A percentile compares a stretch with the other conserved stretches of the same genome.
These are phyloP conservation scores for Beauveria bassiana DNA, from an alignment of 2,329 filamentous ascomycete genomes.

Conservation along the genomic window DNA sequence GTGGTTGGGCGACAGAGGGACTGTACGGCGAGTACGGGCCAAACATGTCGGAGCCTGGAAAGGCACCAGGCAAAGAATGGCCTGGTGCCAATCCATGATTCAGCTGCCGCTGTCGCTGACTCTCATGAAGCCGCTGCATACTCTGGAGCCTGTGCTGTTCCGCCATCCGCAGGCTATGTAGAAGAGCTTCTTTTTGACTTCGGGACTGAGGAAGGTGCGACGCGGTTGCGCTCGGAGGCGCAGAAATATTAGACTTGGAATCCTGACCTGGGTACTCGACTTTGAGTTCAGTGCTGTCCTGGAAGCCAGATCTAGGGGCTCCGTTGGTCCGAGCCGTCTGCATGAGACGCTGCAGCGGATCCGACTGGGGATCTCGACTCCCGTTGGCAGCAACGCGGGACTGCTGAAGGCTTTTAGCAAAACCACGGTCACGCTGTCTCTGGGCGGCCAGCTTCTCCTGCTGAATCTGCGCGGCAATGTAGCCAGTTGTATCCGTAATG, in stretches of 20 bases:
- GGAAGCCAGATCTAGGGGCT: not conserved
- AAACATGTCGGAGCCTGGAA: not conserved
- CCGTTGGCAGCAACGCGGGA: not conserved
- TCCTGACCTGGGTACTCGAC: not conserved
- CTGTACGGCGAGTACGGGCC: not conserved
- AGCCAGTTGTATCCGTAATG: conserved; percentile 22
- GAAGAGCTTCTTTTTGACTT: not conserved
- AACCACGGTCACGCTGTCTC: conserved; percentile 20
- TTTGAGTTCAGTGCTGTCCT: not conserved
- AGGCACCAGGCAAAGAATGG: not conserved
- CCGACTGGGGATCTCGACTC: conserved; percentile 4
- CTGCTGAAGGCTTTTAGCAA: conserved; percentile 19
- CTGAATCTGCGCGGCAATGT: conserved; percentile 28
- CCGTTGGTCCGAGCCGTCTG: conserved; percentile 18
- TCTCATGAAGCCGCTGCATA: not conserved
- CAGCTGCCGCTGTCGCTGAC: not conserved
- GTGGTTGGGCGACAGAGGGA: not conserved
- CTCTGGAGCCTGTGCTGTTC: not conserved
- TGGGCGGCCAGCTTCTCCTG: conserved; percentile 25
- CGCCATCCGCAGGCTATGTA: not conserved
- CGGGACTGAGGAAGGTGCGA: not conserved
- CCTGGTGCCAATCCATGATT: not conserved
- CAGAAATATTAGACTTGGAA: not conserved
- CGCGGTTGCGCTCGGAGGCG: not conserved
- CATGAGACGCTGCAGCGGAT: conserved; percentile 24